Conservation (phyloP, 495 filamentous ascomycete genomes). For the Talaromyces adpressus region DNA sequence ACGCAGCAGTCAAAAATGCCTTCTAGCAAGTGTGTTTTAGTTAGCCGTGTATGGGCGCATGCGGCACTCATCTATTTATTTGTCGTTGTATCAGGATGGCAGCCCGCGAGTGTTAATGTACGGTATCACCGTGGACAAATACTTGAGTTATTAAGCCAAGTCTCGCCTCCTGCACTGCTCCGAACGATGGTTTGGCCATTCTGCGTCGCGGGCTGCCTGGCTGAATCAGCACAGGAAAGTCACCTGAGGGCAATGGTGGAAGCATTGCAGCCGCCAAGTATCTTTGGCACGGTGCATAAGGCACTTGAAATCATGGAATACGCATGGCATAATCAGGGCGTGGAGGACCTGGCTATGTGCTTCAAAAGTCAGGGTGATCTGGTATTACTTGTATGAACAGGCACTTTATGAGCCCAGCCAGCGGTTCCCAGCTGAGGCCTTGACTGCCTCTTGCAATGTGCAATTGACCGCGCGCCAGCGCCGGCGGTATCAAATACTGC, state of each 20-base stretch:
- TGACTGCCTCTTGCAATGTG: no score
- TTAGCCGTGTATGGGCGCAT: conserved; percentile 39
- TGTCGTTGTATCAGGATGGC: conserved; percentile 47
- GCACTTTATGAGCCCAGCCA: no score
- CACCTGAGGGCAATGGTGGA: conserved; percentile 31
- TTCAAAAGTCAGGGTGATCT: not conserved
- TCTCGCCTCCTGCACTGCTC: conserved; percentile 19
- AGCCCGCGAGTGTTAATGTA: conserved; percentile 34
- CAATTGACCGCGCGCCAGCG: no score
- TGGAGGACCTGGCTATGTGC: conserved; percentile 8
- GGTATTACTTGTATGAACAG: not conserved
- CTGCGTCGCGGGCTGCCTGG: conserved; percentile 45
- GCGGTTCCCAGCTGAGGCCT: no score
- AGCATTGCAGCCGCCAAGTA: conserved; percentile 27
- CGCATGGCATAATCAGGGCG: conserved; percentile 36
- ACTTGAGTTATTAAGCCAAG: conserved; percentile 21
- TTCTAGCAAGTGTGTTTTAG: conserved; percentile 11
- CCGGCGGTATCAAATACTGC: no score
- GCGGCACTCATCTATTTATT: conserved; percentile 41
- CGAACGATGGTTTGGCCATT: conserved; percentile 44
- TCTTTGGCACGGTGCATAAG: conserved; percentile 39
- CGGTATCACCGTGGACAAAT: conserved; percentile 25
- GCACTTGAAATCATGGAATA: conserved; percentile 44
- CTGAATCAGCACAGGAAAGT: conserved; percentile 31
- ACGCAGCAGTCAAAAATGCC: not conserved